Conservation (phyloP, 2,329 filamentous ascomycete genomes). For the Penicillium carneum region DNA sequence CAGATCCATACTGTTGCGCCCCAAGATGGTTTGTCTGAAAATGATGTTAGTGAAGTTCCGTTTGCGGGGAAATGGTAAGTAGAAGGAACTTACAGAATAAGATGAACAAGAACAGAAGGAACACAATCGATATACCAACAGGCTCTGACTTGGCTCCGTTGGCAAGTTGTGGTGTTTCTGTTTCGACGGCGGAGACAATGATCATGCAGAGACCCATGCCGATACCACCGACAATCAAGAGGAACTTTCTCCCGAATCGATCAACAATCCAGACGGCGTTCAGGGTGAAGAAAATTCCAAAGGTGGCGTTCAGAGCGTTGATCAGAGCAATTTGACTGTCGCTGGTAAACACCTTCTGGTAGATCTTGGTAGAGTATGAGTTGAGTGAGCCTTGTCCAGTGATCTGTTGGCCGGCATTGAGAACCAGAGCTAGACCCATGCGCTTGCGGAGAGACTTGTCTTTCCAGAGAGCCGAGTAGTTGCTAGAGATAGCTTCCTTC, state of each 20-base stretch:
- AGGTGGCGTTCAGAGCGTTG: conserved; percentile 76
- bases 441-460: conserved; percentile 73
- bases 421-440: conserved; percentile 68
- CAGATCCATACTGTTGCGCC: conserved; percentile 75
- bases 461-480: conserved; percentile 72
- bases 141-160: conserved; percentile 63
- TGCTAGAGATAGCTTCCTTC: conserved; percentile 70
- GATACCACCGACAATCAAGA: conserved; percentile 71
- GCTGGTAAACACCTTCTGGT: conserved; percentile 71
- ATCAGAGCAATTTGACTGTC: conserved; percentile 71
- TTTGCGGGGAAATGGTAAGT: conserved; percentile 20
- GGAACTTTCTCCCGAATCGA: conserved; percentile 72
- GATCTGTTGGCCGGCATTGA: conserved; percentile 76
- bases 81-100: conserved; percentile 48
- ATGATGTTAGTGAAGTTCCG: conserved; percentile 34
- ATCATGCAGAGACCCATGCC: conserved; percentile 77
- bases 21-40: conserved; percentile 70
- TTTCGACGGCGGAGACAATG: conserved; percentile 65
- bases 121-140: conserved; percentile 72
- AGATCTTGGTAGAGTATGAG: conserved; percentile 75
- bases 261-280: conserved; percentile 78
- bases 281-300: conserved; percentile 74
- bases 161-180: conserved; percentile 61
- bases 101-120: conserved; percentile 71
- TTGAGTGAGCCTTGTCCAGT: conserved; percentile 77